phyloP scores from a whole-genome alignment of 2,329 filamentous ascomycete species.

The Karstenula rhodostoma region DNA sequence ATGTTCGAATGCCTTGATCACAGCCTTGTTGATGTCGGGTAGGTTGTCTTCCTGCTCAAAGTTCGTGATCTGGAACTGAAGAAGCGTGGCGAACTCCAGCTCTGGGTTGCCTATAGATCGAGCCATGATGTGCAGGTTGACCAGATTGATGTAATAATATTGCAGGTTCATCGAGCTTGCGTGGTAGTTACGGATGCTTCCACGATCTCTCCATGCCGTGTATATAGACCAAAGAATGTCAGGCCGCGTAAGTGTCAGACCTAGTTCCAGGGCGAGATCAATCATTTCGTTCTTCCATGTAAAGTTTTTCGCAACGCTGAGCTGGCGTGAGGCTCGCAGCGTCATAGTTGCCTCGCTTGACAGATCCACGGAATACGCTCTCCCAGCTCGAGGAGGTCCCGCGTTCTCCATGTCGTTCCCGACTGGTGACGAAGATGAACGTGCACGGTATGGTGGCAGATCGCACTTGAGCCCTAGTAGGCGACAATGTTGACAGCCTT shows the following conservation, averaged over 20 bases:
- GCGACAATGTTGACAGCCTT: constrained; percentile 20
- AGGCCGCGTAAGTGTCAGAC: neutral
- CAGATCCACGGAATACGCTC: neutral
- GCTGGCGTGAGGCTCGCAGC: neutral
- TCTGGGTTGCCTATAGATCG: neutral
- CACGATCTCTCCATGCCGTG: neutral
- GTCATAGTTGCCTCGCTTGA: constrained; percentile 7
- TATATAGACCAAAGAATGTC: constrained; percentile 14
- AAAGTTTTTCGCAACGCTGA: neutral
- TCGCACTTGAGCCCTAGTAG: constrained; percentile 10
- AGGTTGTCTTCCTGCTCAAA: constrained; percentile 4
- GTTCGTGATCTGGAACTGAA: constrained; percentile 26
- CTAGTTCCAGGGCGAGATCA: neutral
- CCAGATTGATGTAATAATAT: constrained; percentile 25
- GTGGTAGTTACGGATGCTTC: constrained; percentile 1
- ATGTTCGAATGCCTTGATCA: constrained; percentile 21
- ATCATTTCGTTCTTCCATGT: neutral
- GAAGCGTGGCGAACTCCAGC: constrained; percentile 20
- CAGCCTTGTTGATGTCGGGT: constrained; percentile 3
- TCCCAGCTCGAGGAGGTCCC: neutral
- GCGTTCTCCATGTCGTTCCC: neutral
- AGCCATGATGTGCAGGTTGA: constrained; percentile 25
- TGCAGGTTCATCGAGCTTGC: constrained; percentile 4
- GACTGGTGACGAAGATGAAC: neutral
- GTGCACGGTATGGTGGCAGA: neutral